Evolutionary conservation across 805 yeast genomes (phyloP).

Genomic region (Kuraishia cidri): DNA sequence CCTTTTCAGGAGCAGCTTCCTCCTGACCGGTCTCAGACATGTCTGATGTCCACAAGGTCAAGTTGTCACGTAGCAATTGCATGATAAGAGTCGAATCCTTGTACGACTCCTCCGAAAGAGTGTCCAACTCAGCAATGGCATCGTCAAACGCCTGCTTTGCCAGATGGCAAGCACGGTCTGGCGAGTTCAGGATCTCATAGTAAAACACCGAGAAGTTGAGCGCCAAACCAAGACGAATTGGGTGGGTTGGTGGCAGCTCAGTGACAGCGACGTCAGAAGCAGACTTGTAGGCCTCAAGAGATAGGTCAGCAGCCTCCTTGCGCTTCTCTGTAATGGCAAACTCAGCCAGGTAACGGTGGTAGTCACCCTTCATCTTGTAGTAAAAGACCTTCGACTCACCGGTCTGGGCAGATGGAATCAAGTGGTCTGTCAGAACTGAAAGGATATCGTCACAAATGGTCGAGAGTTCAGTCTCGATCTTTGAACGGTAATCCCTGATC

Average conservation of each 20-base stretch:
- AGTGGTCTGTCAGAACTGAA: conserved; percentile 77
- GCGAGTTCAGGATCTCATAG: conserved; percentile 96
- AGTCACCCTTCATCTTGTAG: conserved; percentile 99
- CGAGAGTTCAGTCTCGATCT: conserved; percentile 87
- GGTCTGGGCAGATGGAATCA: conserved; percentile 89
- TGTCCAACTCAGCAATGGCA: conserved; percentile 97
- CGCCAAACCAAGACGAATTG: conserved; percentile 96
- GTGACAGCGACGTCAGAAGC: conserved; percentile 97
- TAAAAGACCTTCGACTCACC: conserved; percentile 98
- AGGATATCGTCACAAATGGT: conserved; percentile 93
- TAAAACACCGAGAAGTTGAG: conserved; percentile 96
- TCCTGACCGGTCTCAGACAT: conserved; percentile 76
- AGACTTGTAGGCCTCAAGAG: conserved; percentile 89
- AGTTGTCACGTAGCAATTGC: conserved; percentile 98
- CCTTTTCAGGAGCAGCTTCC: conserved; percentile 28
- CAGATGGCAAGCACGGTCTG: conserved; percentile 97
- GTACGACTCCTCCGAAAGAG: conserved; percentile 95
- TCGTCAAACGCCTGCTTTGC: conserved; percentile 99
- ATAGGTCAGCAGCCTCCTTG: conserved; percentile 84
- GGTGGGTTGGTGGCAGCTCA: conserved; percentile 97
- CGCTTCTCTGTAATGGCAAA: conserved; percentile 88
- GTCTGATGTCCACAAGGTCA: conserved; percentile 96
- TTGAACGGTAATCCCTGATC: conserved; percentile 90
- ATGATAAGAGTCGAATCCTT: conserved; percentile 97
- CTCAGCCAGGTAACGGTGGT: conserved; percentile 98